Percentiles rank a stretch among this genome's conserved stretches.
Conservation (phyloP, 2,329 filamentous ascomycete genomes). For the Fusarium gaditjirri region DNA sequence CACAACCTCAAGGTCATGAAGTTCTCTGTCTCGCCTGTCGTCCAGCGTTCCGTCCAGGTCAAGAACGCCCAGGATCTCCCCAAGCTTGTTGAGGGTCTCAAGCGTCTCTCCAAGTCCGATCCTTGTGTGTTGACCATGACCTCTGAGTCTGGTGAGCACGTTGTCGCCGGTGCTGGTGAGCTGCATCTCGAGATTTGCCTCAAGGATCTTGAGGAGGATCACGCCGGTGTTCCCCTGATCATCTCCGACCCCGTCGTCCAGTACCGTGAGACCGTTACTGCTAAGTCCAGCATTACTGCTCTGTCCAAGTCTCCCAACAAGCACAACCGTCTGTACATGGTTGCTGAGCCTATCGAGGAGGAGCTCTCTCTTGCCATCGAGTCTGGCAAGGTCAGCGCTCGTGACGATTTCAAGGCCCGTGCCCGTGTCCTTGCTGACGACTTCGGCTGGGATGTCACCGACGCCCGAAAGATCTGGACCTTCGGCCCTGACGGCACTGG, state of each 20-base stretch:
- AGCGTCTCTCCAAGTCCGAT: conserved; percentile 99
- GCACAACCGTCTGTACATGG: conserved; percentile 99
- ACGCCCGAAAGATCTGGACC: conserved; percentile 99
- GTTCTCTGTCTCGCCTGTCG: conserved; percentile 99
- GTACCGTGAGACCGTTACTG: conserved; percentile 95
- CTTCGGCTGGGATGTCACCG: conserved; percentile 98
- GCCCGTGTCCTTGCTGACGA: conserved; percentile 96
- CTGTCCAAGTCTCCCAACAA: conserved; percentile 99
- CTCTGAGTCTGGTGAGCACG: conserved; percentile 94
- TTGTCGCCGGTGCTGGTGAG: conserved; percentile 99
- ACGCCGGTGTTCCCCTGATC: conserved; percentile 97
- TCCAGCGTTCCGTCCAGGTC: conserved; percentile 98
- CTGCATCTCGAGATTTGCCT: conserved; percentile 99
- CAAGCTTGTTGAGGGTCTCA: conserved; percentile 99
- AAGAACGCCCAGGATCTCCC: conserved; percentile 99
- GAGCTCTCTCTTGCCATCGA: conserved; percentile 93
- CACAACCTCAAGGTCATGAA: conserved; percentile 99
- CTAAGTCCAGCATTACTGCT: conserved; percentile 90
- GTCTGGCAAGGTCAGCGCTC: conserved; percentile 87
- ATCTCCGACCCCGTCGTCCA: conserved; percentile 98
- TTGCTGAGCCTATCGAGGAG: conserved; percentile 89
- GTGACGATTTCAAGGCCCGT: conserved; percentile 99
- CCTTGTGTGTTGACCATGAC: conserved; percentile 95
- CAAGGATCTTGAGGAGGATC: conserved; percentile 99
- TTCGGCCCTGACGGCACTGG: conserved; percentile 98